These are phyloP conservation scores for Eremomyces bilateralis DNA, from an alignment of 495 filamentous ascomycete genomes.

Conservation along the genomic window DNA sequence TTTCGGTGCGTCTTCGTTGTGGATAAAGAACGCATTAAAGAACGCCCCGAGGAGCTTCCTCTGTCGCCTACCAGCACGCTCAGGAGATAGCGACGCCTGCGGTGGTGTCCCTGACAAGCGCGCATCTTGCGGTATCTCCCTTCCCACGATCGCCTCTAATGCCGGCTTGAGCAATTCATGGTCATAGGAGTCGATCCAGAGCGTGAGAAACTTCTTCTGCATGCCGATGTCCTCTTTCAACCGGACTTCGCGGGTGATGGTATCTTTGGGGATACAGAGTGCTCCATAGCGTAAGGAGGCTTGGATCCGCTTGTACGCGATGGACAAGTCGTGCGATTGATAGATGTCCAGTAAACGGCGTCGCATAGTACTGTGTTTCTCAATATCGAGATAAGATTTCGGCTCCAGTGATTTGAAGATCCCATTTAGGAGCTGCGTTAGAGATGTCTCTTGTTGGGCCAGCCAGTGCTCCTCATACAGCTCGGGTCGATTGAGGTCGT, in stretches of 20 bases:
- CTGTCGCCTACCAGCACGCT: not conserved
- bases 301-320: slow-evolving; percentile 36
- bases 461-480: slow-evolving; percentile 50
- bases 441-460: slow-evolving; percentile 35
- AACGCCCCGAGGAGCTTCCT: slow-evolving; percentile 28
- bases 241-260: slow-evolving; percentile 23
- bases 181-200: slow-evolving; percentile 39
- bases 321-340: slow-evolving; percentile 27
- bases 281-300: slow-evolving; percentile 41
- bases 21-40: slow-evolving; percentile 34
- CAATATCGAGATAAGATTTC: slow-evolving; percentile 3
- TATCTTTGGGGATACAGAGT: slow-evolving; percentile 32
- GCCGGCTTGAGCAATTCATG: slow-evolving; percentile 26
- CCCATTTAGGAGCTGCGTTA: slow-evolving; percentile 37
- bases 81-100: not conserved
- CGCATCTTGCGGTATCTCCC: slow-evolving; percentile 20
- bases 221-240: slow-evolving; percentile 38
- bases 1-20: slow-evolving; percentile 30
- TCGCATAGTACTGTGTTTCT: slow-evolving; percentile 6
- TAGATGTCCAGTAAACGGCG: slow-evolving; percentile 27
- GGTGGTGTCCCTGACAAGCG: not conserved
- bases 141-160: slow-evolving; percentile 37
- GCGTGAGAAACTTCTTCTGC: slow-evolving; percentile 30
- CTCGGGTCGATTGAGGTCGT: slow-evolving; percentile 31
- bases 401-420: slow-evolving; percentile 22